Evolutionary conservation across 257 asterid species (phyloP), one percentile per base, ranked within the genome.

Genomic region (Coffea canephora): DNA sequence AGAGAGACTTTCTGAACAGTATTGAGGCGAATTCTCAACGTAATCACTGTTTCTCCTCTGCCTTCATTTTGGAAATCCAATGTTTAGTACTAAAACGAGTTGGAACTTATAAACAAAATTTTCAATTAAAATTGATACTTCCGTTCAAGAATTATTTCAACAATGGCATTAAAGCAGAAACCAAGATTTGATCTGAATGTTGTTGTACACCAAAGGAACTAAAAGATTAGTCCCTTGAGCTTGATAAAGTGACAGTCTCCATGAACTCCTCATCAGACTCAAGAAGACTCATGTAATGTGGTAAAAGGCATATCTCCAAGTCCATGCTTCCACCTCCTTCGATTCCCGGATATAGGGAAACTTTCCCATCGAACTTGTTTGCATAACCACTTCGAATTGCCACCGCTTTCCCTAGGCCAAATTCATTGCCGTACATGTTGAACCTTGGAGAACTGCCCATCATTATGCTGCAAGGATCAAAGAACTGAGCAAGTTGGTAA

Each of bases 311-410:
- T 15, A 82, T 73, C 49, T 81, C 87, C 85, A 83, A 57, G 31
- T 81, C 89, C 89, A 83, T 86, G 54, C 87, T 79, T 34, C 81
- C 79, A 27, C 87, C 86, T 54, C 84, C 80, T 84, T 81, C 84
- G 73, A 36, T 25, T 0, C 84, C 89, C 6, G 83, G 86, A 78
- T 70, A 79, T 41, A 83, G 39, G 2, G 78, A 59, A 0, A 84
- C 74, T 71, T 81, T 86, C 74, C 86, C 86, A 36, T 83, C 87
- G 66, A 77, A 81, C 75, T 86, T 86, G 9, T 84, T 73, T n/a
- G 83, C 81, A 61, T 59, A 76, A 14, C 88, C 87, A 69, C 88
- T 80, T 45, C 85, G 78, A 23, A 87, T 49, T 8, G 88, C 88
- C 61, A 84, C 65, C 25, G 84, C 87, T 82, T 82, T 87, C n/a